A percentile compares a stretch with the other conserved stretches of the same genome.
Evolutionary conservation across 1,284 basidiomycete genomes (phyloP).

Genomic region (Moniliella sp.): DNA sequence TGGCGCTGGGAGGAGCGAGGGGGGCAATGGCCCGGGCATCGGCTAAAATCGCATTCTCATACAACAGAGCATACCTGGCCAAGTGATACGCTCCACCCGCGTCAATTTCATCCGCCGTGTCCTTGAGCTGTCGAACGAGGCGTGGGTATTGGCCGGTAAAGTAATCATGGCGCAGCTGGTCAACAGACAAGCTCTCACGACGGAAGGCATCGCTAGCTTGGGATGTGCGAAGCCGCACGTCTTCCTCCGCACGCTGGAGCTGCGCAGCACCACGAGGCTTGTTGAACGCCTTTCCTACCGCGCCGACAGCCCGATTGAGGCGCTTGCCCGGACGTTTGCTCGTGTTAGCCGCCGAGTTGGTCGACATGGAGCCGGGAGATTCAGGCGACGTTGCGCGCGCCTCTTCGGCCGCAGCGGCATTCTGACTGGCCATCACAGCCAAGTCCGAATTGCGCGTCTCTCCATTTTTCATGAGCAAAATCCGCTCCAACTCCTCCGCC

Average conservation of each 20-base stretch:
- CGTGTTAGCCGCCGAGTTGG: slow-evolving; percentile 36
- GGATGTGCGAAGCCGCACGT: slow-evolving; percentile 64
- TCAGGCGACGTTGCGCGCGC: slow-evolving; percentile 6
- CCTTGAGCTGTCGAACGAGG: slow-evolving; percentile 80
- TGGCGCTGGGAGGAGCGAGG: slow-evolving; percentile 30
- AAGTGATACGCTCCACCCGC: slow-evolving; percentile 89
- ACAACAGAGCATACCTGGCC: slow-evolving; percentile 76
- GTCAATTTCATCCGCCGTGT: slow-evolving; percentile 85
- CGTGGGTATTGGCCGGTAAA: slow-evolving; percentile 89
- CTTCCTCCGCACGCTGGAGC: slow-evolving; percentile 83
- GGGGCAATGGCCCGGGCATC: slow-evolving; percentile 69
- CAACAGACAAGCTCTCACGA: slow-evolving; percentile 49
- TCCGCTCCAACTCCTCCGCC: slow-evolving; percentile 77
- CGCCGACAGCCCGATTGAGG: slow-evolving; percentile 54
- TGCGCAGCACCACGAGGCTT: slow-evolving; percentile 70
- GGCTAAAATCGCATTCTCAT: slow-evolving; percentile 65
- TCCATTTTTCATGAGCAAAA: slow-evolving; percentile 82
- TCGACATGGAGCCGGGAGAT: too few species aligned
- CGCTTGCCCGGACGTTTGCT: slow-evolving; percentile 36
- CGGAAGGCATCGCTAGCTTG: slow-evolving; percentile 66
- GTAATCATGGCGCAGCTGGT: slow-evolving; percentile 6
- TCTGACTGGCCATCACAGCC: too few species aligned
- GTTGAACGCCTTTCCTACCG: slow-evolving; percentile 64
- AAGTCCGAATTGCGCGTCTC: too few species aligned
- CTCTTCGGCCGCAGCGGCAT: slow-evolving; percentile 21